These are phyloP conservation scores for Penicillium coffeae DNA, from an alignment of 495 filamentous ascomycete species.

Conservation along the genomic window DNA sequence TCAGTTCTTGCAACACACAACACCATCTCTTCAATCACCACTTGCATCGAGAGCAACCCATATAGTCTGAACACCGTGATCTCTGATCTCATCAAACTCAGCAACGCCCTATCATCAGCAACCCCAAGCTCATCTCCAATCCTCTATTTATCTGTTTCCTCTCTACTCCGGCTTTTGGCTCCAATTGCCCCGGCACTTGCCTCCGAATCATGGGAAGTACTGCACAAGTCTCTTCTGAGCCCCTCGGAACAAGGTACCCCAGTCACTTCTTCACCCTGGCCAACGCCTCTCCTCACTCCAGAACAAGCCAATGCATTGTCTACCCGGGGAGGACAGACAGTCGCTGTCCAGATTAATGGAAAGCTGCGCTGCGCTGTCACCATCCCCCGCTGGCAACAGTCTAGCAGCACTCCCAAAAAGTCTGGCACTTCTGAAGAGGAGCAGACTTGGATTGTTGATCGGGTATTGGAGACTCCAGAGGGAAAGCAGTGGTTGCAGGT, in stretches of 20 bases:
- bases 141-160: constrained; percentile 36
- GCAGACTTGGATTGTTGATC: constrained; percentile 55
- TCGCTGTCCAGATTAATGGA: constrained; percentile 74
- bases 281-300: constrained; percentile 36
- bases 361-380: constrained; percentile 63
- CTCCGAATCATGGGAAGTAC: constrained; percentile 72
- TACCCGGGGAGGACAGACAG: constrained; percentile 39
- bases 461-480: constrained; percentile 43
- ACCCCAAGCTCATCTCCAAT: constrained; percentile 29
- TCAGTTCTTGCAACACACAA: constrained; percentile 62
- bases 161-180: constrained; percentile 65
- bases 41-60: constrained; percentile 60
- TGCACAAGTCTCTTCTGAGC: constrained; percentile 34
- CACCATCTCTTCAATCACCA: constrained; percentile 64
- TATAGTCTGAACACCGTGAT: constrained; percentile 77
- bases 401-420: constrained; percentile 16
- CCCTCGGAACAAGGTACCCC: constrained; percentile 14
- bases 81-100: constrained; percentile 75
- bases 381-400: constrained; percentile 38
- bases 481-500: constrained; percentile 45
- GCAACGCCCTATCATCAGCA: constrained; percentile 55
- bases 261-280: constrained; percentile 54
- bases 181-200: constrained; percentile 74
- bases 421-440: constrained; percentile 22
- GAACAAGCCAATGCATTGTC: constrained; percentile 48